Evolutionary conservation across 495 filamentous ascomycete genomes (phyloP), one percentile per base, ranked within the genome.

Genomic region (Talaromyces thailandensis): DNA sequence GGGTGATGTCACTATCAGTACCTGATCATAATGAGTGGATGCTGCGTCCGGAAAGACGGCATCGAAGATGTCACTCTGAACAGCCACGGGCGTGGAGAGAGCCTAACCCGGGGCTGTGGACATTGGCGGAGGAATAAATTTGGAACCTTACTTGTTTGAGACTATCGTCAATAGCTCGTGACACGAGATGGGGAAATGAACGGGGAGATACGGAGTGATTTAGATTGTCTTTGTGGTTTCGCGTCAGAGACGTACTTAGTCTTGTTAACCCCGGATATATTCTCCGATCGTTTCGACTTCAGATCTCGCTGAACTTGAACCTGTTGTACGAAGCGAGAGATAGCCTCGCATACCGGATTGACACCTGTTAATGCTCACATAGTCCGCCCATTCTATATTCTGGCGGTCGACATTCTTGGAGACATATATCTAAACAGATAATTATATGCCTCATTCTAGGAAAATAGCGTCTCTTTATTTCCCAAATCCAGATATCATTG

Each of bases 61-160:
- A 78, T 67, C 64, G 73, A 23, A 67, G 75, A 55, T 73, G 74
- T 60, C 76, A 79, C 65, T 78, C 76, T 25, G 75, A 78, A 55
- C 73, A 75, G 60, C 76, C 76, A 43, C 68, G 75, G 26, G 64
- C 75, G 18, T 79, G 77, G 77, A 72, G 71, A 37, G 64, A 68
- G 50, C 77, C 75, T 4, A 75, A 73, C 51, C 69, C 74, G 31
- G 68, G 67, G 50, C 60, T 79, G 57, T 79, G 75, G 74, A 71
- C 75, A 14, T 63, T 79, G 23, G 77, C 77, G 61, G 67, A 71
- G 35, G 70, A 63, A 37, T 62, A 55, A 66, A n/a, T 6, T 37
- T 37, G 35, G 35, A 40, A 40, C 14, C 14, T 16, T 3, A 16
- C 3, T n/a, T 35, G 31, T 12, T 6, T 45, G 48, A 16, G 5